Conservation (phyloP, 164 flowering plant genomes). For the Malania oleifera region DNA sequence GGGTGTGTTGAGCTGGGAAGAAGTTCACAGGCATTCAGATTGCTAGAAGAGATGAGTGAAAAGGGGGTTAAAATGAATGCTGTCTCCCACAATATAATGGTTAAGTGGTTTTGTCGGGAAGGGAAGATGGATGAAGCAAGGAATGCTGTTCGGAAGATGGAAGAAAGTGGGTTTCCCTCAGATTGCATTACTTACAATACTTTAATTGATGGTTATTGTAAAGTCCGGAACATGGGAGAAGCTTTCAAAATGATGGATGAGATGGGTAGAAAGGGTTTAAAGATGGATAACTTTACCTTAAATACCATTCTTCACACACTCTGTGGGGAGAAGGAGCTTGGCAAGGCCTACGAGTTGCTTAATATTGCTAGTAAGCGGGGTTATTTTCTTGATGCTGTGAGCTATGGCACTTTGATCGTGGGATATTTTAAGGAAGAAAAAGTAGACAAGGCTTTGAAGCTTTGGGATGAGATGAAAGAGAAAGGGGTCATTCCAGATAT, state of each 20-base stretch:
- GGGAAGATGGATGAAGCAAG: slow-evolving; percentile 66
- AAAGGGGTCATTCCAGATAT: slow-evolving; percentile 54
- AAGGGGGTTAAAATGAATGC: slow-evolving; percentile 55
- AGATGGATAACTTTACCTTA: slow-evolving; percentile 58
- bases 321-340: slow-evolving; percentile 51
- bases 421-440: slow-evolving; percentile 57
- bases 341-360: slow-evolving; percentile 55
- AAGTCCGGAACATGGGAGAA: slow-evolving; percentile 48
- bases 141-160: slow-evolving; percentile 44
- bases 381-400: slow-evolving; percentile 62
- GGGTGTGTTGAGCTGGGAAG: slow-evolving; percentile 45
- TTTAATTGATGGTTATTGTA: slow-evolving; percentile 58
- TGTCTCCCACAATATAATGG: slow-evolving; percentile 48
- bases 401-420: slow-evolving; percentile 73
- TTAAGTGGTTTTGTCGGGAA: slow-evolving; percentile 65
- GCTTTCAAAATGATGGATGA: slow-evolving; percentile 66
- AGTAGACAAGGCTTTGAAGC: slow-evolving; percentile 47
- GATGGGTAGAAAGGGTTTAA: slow-evolving; percentile 63
- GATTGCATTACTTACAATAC: slow-evolving; percentile 76
- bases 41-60: slow-evolving; percentile 55
- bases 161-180: slow-evolving; percentile 51
- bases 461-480: slow-evolving; percentile 83
- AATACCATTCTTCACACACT: slow-evolving; percentile 58
- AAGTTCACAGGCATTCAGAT: slow-evolving; percentile 36
- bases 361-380: slow-evolving; percentile 46